Percentiles rank a stretch among this genome's conserved stretches.
Conservation (phyloP, 1,284 basidiomycete genomes). For the Ceratobasidium sp. region DNA sequence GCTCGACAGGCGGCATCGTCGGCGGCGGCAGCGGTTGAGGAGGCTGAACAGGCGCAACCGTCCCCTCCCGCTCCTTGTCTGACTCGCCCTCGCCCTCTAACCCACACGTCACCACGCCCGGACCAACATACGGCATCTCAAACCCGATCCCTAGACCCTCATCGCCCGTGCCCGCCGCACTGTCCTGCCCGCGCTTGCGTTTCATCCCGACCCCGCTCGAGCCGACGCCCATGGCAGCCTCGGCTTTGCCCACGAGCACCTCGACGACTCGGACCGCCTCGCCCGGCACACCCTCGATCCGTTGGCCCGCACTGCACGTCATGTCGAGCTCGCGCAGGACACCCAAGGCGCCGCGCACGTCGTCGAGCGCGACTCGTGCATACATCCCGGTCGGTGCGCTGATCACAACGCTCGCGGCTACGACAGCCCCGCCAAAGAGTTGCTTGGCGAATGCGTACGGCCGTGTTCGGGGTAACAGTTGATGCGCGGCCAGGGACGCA, state of each 20-base stretch:
- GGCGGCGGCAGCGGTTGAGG: neutral
- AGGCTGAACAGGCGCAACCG: constrained; percentile 13
- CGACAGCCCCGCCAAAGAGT: constrained; percentile 70
- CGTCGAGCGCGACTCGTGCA: constrained; percentile 62
- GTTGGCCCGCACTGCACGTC: constrained; percentile 50
- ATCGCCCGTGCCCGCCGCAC: constrained; percentile 54
- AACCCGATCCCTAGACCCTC: constrained; percentile 60
- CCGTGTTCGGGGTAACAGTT: constrained; percentile 51
- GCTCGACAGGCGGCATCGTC: constrained; percentile 2
- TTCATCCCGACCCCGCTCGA: constrained; percentile 30
- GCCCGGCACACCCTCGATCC: constrained; percentile 56
- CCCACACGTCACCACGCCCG: constrained; percentile 53
- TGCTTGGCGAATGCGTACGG: constrained; percentile 68
- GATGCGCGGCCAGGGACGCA: constrained; percentile 58
- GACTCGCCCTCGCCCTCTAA: constrained; percentile 28
- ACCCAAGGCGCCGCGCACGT: constrained; percentile 63
- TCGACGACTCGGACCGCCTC: constrained; percentile 63
- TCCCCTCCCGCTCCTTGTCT: constrained; percentile 9
- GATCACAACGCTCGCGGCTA: constrained; percentile 68
- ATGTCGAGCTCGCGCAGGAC: constrained; percentile 59
- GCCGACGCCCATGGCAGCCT: constrained; percentile 52
- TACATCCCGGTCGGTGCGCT: constrained; percentile 63
- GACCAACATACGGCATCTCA: constrained; percentile 62
- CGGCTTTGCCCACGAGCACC: constrained; percentile 62
- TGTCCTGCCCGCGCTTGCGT: constrained; percentile 5